Base-by-base conservation (phyloP, 345 rosid species). In the Euphorbia pulcherrima region DNA sequence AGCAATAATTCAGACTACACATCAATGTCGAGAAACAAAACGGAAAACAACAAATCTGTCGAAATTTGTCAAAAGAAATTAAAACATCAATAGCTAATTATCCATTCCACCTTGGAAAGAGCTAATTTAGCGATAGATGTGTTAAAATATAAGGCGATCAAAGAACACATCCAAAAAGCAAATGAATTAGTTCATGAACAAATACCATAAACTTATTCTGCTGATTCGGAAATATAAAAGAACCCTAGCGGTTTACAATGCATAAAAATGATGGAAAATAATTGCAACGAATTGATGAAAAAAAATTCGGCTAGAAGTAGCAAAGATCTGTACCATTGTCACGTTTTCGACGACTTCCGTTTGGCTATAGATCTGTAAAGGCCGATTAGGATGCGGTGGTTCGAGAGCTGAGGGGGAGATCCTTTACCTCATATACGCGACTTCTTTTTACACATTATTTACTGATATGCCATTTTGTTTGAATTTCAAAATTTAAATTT, bases 401-500 rank as follows among this genome's bases (percentile, higher is more conserved):
- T 27, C 35, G 6, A 2, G 66, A 50, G 54, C n/a, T 16, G 21
- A 62, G 51, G 12, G 33, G 47, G 51, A 40, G 17, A 47, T 3
- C 37, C 37, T 33, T 7, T 33, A 7, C 4, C 37, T 33, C 37
- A 33, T 33, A 33, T 33, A 33, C 37, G 37, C 37, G 37, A 33
- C 7, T 33, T 2, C 37, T 33, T 33, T 7, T 33, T 33, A 33
- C 37, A 33, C 37, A 7, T 33, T 33, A 33, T 33, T 33, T 62
- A 70, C 74, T 26, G n/a, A 40, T 40, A 37, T 53, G 68, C 68
- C 74, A 50, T 44, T n/a, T 24, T 30, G 4, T 59, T 59, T 35
- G 39, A 59, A 59, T 16, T 59, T 59, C 37, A 27, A 56, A 56
- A 5, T 56, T 56, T 17, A 27, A 27, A 26, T 56, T 1, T 8